Evolutionary conservation across 176 grass and related monocot species (phyloP).

Genomic region (Triticum aestivum): DNA sequence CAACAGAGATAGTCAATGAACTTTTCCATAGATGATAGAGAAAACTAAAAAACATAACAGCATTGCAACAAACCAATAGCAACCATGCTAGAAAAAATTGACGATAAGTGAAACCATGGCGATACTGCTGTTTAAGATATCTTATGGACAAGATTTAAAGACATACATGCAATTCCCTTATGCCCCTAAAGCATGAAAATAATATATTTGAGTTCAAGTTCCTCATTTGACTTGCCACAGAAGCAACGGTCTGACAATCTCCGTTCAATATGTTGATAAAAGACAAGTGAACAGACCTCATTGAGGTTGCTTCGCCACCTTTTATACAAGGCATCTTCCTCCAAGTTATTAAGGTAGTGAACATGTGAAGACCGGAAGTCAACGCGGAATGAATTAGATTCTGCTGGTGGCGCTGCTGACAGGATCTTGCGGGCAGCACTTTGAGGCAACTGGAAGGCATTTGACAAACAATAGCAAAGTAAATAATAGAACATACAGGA

Average conservation of each 20-base stretch:
- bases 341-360: slow-evolving; percentile 97
- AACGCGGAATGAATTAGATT: slow-evolving; percentile 82
- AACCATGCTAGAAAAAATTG: neutral
- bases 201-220: neutral
- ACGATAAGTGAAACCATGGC: neutral
- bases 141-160: neutral
- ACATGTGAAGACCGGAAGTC: slow-evolving; percentile 88
- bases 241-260: slow-evolving; percentile 30
- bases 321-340: slow-evolving; percentile 92
- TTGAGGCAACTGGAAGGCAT: slow-evolving; percentile 73
- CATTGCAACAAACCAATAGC: neutral
- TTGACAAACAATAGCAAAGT: slow-evolving; percentile 15
- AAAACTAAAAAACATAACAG: slow-evolving; percentile 17
- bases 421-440: slow-evolving; percentile 70
- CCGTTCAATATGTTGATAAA: slow-evolving; percentile 2
- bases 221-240: slow-evolving; percentile 24
- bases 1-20: slow-evolving; percentile 12
- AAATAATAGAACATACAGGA: neutral
- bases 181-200: slow-evolving; percentile 17
- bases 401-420: slow-evolving; percentile 74
- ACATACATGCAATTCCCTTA: neutral
- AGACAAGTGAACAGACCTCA: slow-evolving; percentile 62
- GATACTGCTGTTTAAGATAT: neutral
- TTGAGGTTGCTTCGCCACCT: slow-evolving; percentile 92
- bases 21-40: neutral